A percentile compares a stretch with the other conserved stretches of the same genome.
phyloP scores from a whole-genome alignment of 2,329 filamentous ascomycete species.

The Calonectria crousiana region DNA sequence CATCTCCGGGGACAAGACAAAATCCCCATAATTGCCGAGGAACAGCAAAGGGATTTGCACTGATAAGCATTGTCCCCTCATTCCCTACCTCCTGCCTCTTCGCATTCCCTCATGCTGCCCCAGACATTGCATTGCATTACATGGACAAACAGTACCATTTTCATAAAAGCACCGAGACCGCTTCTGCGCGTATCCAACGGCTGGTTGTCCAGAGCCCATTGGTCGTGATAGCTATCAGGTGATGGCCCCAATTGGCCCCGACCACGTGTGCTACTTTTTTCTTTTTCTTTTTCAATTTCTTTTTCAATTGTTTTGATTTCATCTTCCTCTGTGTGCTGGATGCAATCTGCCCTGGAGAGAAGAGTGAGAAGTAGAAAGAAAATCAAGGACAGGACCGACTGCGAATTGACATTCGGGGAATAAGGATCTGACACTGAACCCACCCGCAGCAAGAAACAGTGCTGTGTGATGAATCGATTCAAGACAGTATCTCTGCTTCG shows the following conservation, averaged over 20 bases:
- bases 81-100: no score
- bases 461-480: not conserved
- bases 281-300: not conserved
- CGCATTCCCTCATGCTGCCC: not conserved
- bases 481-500: not conserved
- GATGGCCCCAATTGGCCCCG: constrained; percentile 12
- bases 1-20: not conserved
- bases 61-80: not conserved
- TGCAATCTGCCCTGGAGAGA: not conserved
- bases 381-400: not conserved
- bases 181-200: not conserved
- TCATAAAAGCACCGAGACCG: not conserved
- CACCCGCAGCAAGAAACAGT: not conserved
- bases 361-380: not conserved
- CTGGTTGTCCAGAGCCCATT: not conserved
- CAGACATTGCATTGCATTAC: no score
- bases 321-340: not conserved
- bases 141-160: not conserved
- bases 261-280: constrained; percentile 12
- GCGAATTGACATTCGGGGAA: not conserved
- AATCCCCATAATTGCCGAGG: not conserved
- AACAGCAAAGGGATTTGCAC: not conserved
- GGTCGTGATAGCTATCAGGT: constrained; percentile 3
- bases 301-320: not conserved
- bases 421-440: not conserved